Evolutionary conservation across 495 filamentous ascomycete species (phyloP).

Genomic region (Penicillium atrosanguineum): DNA sequence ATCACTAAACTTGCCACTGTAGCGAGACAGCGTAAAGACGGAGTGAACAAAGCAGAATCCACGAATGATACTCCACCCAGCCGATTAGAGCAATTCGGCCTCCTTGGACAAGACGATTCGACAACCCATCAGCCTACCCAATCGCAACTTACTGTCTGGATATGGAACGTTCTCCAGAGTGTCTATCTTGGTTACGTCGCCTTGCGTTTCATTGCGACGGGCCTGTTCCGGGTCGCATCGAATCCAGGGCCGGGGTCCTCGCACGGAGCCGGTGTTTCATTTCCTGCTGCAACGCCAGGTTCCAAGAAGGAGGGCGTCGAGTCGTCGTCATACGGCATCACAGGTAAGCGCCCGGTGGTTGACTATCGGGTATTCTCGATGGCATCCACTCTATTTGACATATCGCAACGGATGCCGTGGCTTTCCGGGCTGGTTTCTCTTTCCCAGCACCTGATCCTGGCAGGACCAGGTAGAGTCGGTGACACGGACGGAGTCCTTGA

Average conservation of each 20-base stretch:
- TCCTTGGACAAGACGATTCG: constrained; percentile 35
- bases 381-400: constrained; percentile 63
- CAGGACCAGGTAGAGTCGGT: constrained; percentile 71
- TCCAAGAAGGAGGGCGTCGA: constrained; percentile 12
- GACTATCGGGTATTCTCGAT: constrained; percentile 72
- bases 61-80: constrained; percentile 22
- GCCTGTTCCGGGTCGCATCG: constrained; percentile 46
- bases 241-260: constrained; percentile 19
- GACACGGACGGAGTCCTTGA: constrained; percentile 74
- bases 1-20: constrained; percentile 61
- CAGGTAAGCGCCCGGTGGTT: constrained; percentile 64
- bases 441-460: constrained; percentile 65
- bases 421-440: constrained; percentile 68
- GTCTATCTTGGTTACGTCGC: constrained; percentile 62
- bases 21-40: constrained; percentile 24
- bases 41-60: constrained; percentile 20
- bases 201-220: constrained; percentile 59
- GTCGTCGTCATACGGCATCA: constrained; percentile 46
- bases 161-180: constrained; percentile 72
- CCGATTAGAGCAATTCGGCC: constrained; percentile 46
- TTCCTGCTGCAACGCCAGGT: constrained; percentile 25
- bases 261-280: constrained; percentile 24
- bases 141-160: constrained; percentile 40
- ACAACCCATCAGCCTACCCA: constrained; percentile 18
- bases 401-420: constrained; percentile 84